A percentile compares a stretch with the other conserved stretches of the same genome.
These are phyloP conservation scores for Tetracladium setigerum DNA, from an alignment of 495 filamentous ascomycete species.

Conservation along the genomic window DNA sequence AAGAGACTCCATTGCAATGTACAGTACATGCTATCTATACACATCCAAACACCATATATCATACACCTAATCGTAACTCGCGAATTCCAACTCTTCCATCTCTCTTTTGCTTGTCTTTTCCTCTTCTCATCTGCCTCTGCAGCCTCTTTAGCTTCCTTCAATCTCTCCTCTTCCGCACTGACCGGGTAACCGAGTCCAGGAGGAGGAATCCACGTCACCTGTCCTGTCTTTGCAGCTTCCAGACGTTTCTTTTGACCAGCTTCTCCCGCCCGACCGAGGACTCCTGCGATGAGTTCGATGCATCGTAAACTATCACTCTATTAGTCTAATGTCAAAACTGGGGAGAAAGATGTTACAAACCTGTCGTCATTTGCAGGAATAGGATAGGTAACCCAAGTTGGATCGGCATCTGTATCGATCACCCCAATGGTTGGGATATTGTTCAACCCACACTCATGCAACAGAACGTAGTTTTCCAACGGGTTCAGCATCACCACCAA, in stretches of 20 bases:
- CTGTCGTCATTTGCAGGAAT: conserved; percentile 96
- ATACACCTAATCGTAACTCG: no score
- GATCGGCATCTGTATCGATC: conserved; percentile 89
- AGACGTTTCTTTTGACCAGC: conserved; percentile 61
- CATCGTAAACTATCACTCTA: conserved; percentile 58
- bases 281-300: conserved; percentile 72
- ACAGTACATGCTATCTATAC: no score
- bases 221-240: conserved; percentile 48
- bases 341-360: conserved; percentile 30
- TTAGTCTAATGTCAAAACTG: conserved; percentile 9
- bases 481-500: conserved; percentile 90
- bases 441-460: conserved; percentile 85
- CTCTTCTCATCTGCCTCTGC: no score
- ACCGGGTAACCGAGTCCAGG: conserved; percentile 8
- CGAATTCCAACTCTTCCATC: no score
- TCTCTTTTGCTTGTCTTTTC: no score
- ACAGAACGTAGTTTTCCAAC: conserved; percentile 77
- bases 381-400: conserved; percentile 90
- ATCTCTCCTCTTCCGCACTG: not conserved
- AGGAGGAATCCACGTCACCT: conserved; percentile 17
- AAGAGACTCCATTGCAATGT: no score
- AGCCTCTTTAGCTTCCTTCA: not conserved
- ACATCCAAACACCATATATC: no score
- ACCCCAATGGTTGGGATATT: conserved; percentile 92
- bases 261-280: conserved; percentile 78